Evolutionary conservation across 257 asterid genomes (phyloP), one percentile per base, ranked within the genome.

Genomic region (Phtheirospermum japonicum): DNA sequence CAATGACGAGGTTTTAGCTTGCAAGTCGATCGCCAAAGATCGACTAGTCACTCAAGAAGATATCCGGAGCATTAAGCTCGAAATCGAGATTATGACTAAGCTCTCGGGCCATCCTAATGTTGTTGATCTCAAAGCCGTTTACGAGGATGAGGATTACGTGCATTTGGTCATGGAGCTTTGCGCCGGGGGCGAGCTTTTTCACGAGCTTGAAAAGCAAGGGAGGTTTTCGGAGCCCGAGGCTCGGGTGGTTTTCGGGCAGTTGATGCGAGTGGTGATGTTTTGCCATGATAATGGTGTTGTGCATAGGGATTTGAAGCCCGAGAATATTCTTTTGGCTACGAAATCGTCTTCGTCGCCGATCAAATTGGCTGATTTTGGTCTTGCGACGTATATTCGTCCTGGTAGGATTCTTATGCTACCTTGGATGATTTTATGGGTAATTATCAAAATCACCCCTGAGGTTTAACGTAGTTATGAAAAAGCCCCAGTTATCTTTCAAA

Each of bases 101-200:
- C 72, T 88, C n/a, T 83, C 94, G 7, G 90, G 92, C 61, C 96
- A 88, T 72, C 90, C 93, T 16, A 80, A 82, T 39, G 94, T 87
- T 28, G 95, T 84, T 7, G 85, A 83, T 61, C 85, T 88, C 30
- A 80, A 81, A 77, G 88, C 92, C 3, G 96, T 85, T 68, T 87
- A 79, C 18, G 96, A 88, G 79, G 96, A 88, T 66, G 92, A 83
- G 51, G 71, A 80, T 71, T 82, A 71, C 57, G 96, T 87, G 60
- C 95, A 88, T 75, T 74, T 89, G 48, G 82, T 89, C 36, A 86
- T 89, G 97, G 97, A 89, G 84, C 95, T 86, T 70, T 86, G 94
- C 76, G 90, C 90, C 2, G 95, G 95, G 30, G 96, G 96, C 2
- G 96, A 88, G 84, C 89, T 88, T 68, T 88, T 88, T 59, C 83